Evolutionary conservation across 805 yeast genomes (phyloP), one percentile per base, ranked within the genome.

Genomic region (Wickerhamomyces kurtzmanii): DNA sequence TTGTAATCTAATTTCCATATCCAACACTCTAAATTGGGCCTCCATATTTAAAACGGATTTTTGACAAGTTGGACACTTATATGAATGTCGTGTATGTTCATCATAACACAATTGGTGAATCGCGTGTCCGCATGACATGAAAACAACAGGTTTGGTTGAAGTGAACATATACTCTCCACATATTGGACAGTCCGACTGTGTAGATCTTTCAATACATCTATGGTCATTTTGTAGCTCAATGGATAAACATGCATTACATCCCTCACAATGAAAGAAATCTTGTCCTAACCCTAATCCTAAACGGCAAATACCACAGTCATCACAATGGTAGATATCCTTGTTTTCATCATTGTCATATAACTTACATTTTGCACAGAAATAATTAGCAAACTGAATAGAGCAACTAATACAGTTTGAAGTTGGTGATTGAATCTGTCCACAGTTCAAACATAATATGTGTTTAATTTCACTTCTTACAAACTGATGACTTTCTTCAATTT

Each of bases 101-200:
- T 77, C 77, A 50, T 75, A 86, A 51, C 97, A 87, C 16, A 52
- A 45, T 49, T 85, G 84, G 55, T 87, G 97, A 33, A 87, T 87
- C 21, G 94, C 83, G 54, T 87, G 97, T 3, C 96, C 96, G 55
- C 97, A 87, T 27, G 68, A 62, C 95, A 87, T 85, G 50, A 87
- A 86, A 13, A 85, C 94, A 23, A 86, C 94, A 8, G 85, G 77
- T 47, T 63, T 67, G 6, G 80, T 73, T 4, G 91, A 77, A 11
- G 85, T 80, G 50, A 87, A 87, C 71, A 87, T 71, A 51, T 76
- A 86, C 42, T 86, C 96, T 32, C 81, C 83, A 55, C 96, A 87
- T 20, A 87, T 84, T 2, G 96, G 94, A 51, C 96, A 87, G 48
- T 86, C 76, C 26, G 94, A 80, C 49, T 81, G 91, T 1, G 95